phyloP scores from a whole-genome alignment of 2,329 filamentous ascomycete genomes.

The Parascedosporium putredinis region DNA sequence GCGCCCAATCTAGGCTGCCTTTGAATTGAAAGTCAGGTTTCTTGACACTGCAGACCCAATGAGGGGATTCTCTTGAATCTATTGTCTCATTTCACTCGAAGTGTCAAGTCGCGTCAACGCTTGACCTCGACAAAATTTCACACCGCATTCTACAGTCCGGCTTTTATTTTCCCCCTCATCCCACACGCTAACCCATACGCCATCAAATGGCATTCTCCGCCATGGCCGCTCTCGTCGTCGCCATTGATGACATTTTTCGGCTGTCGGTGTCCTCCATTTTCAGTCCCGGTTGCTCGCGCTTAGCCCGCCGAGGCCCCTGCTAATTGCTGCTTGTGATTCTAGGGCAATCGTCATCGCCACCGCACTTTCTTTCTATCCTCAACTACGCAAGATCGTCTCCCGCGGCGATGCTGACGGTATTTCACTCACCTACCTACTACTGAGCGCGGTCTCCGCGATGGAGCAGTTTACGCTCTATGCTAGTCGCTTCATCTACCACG shows the following conservation, averaged over 20 bases:
- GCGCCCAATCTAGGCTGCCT: neutral
- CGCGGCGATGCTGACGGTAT: neutral
- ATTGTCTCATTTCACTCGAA: neutral
- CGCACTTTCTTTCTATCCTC: neutral
- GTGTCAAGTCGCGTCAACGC: neutral
- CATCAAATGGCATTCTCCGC: neutral
- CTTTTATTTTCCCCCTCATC: neutral
- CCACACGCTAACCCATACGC: neutral
- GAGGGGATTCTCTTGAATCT: neutral
- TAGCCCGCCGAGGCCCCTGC: neutral
- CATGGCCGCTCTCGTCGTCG: neutral
- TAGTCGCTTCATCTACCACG: neutral
- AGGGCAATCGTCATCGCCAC: neutral
- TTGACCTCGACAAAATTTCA: too few relatives aligned
- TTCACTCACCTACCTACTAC: neutral
- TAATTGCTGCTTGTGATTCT: neutral
- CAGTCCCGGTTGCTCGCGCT: neutral
- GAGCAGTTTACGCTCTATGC: neutral
- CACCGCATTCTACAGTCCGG: too few relatives aligned
- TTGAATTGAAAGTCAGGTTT: neutral
- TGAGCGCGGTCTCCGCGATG: neutral
- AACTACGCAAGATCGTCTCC: neutral
- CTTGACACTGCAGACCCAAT: neutral
- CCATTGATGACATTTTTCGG: neutral
- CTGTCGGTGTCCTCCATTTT: neutral